These are phyloP conservation scores for Phytophthora chlamydospora DNA, from an alignment of 352 stramenopile species.

Conservation along the genomic window DNA sequence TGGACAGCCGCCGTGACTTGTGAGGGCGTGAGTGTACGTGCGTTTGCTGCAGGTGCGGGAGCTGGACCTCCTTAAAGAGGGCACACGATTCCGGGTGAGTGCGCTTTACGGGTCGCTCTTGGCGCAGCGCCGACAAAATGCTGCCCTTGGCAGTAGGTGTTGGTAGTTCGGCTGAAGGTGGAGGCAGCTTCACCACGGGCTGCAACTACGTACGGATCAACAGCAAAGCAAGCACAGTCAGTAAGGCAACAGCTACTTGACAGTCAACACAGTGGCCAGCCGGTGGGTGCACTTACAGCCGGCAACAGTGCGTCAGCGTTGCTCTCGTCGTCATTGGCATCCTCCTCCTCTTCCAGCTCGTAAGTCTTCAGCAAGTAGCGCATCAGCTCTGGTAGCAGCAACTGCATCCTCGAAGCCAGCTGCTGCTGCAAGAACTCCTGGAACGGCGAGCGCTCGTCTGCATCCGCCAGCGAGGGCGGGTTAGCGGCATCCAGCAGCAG, in stretches of 20 bases:
- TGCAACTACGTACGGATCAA: slow-evolving; percentile 13
- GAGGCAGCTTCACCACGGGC: slow-evolving; percentile 27
- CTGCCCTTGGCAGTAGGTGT: slow-evolving; percentile 37
- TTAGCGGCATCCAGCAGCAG: slow-evolving; percentile 77
- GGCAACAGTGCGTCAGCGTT: slow-evolving; percentile 18
- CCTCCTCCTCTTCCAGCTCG: slow-evolving; percentile 60
- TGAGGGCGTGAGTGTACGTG: slow-evolving; percentile 17
- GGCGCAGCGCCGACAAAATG: slow-evolving; percentile 68
- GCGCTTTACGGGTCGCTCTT: slow-evolving; percentile 62
- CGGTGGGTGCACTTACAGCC: slow-evolving; percentile 12
- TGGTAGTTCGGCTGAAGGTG: slow-evolving; percentile 3
- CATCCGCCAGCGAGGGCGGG: slow-evolving; percentile 62
- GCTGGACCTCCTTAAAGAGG: slow-evolving; percentile 56
- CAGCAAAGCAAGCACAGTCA: neutral
- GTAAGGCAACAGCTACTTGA: neutral
- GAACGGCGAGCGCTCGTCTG: slow-evolving; percentile 76
- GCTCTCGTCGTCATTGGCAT: slow-evolving; percentile 4
- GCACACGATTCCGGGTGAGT: slow-evolving; percentile 33
- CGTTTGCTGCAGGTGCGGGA: slow-evolving; percentile 32
- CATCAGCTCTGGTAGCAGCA: slow-evolving; percentile 54
- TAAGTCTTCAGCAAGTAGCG: slow-evolving; percentile 55
- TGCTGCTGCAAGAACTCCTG: slow-evolving; percentile 67
- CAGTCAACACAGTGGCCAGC: neutral
- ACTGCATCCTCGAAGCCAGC: slow-evolving; percentile 48
- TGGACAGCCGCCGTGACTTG: slow-evolving; percentile 31